Conservation (phyloP, 352 stramenopile genomes). For the Pythium myriotylum region DNA sequence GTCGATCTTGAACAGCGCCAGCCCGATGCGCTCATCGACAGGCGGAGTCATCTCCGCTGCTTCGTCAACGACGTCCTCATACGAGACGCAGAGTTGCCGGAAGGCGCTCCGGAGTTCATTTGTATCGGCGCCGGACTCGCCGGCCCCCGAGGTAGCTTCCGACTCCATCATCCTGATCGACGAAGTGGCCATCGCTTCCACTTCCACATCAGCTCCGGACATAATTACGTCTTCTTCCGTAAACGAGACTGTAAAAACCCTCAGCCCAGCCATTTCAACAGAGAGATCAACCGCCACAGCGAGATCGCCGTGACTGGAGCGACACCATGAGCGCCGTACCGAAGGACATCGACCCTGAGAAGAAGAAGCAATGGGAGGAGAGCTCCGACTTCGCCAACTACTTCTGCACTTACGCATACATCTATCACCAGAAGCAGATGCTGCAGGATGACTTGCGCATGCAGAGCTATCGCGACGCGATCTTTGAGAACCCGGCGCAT, state of each 20-base stretch:
- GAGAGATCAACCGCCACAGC: slow-evolving; percentile 13
- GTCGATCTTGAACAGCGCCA: slow-evolving; percentile 85
- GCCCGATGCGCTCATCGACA: slow-evolving; percentile 68
- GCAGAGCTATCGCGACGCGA: slow-evolving; percentile 97
- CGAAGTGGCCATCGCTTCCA: not conserved
- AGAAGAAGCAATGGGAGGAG: slow-evolving; percentile 84
- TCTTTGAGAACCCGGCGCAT: slow-evolving; percentile 97
- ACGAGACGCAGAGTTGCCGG: slow-evolving; percentile 56
- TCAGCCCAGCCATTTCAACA: slow-evolving; percentile 14
- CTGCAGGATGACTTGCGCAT: slow-evolving; percentile 99
- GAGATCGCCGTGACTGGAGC: slow-evolving; percentile 3
- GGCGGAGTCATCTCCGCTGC: slow-evolving; percentile 51
- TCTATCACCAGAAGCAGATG: slow-evolving; percentile 98
- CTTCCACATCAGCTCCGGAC: slow-evolving; percentile 23
- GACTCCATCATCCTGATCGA: slow-evolving; percentile 18
- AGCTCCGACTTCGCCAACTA: slow-evolving; percentile 91
- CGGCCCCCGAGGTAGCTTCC: not conserved
- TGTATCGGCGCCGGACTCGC: slow-evolving; percentile 6
- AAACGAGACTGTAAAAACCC: slow-evolving; percentile 4
- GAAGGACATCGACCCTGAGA: slow-evolving; percentile 64
- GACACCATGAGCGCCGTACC: slow-evolving; percentile 30
- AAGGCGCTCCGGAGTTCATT: slow-evolving; percentile 53
- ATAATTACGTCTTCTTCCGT: slow-evolving; percentile 23
- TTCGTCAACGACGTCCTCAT: slow-evolving; percentile 76
- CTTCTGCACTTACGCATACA: slow-evolving; percentile 91